A percentile compares a stretch with the other conserved stretches of the same genome.
Evolutionary conservation across 208 protist genomes (phyloP).

Genomic region (Naegleria gruberi): DNA sequence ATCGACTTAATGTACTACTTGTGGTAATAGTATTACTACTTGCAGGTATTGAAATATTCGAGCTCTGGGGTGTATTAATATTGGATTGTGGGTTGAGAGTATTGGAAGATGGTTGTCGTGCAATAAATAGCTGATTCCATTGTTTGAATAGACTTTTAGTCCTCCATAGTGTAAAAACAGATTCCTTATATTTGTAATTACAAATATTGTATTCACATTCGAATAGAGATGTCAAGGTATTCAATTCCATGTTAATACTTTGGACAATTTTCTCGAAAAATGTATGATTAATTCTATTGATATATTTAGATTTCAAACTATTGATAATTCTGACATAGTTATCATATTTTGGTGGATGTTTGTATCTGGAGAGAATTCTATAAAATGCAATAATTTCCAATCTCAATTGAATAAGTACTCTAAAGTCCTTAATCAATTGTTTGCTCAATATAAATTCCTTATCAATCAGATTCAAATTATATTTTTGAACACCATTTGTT

Average conservation of each 20-base stretch:
- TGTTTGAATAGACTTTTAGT: neutral
- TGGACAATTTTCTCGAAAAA: neutral
- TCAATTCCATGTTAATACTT: neutral
- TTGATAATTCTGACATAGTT: neutral
- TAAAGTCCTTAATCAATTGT: neutral
- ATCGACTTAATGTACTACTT: too few species aligned
- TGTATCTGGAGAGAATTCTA: constrained; percentile 8
- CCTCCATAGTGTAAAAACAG: neutral
- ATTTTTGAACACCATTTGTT: neutral
- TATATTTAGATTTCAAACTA: neutral
- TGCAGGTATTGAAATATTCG: too few species aligned
- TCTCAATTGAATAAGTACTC: constrained; percentile 1
- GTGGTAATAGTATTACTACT: too few species aligned
- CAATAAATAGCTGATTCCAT: constrained; percentile 4
- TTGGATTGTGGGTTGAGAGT: too few species aligned
- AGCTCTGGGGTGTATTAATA: too few species aligned
- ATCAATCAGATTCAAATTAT: neutral
- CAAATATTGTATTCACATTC: neutral
- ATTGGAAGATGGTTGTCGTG: too few species aligned
- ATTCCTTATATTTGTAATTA: neutral
- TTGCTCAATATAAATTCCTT: constrained; percentile 4
- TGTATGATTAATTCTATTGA: neutral
- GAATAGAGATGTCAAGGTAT: neutral
- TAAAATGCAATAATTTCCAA: constrained; percentile 19
- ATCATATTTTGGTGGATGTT: neutral